These are phyloP conservation scores for Dryadomyces quercivorus DNA, from an alignment of 2,329 filamentous ascomycete genomes.

Conservation along the genomic window DNA sequence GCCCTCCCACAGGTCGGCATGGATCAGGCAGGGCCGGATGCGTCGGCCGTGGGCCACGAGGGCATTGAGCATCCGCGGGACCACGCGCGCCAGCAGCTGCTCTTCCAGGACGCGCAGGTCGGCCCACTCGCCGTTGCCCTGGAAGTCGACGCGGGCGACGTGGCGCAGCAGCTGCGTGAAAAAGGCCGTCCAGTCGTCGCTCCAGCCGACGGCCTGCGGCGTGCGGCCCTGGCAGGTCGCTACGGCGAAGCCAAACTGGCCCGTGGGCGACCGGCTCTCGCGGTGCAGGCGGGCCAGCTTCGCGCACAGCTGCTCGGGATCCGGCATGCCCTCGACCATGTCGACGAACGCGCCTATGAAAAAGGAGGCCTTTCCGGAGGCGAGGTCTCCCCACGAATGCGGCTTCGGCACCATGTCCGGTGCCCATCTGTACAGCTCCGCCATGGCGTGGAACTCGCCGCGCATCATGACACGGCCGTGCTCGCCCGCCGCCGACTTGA, in stretches of 20 bases:
- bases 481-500: background rate
- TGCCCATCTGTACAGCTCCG: slow-evolving; percentile 16
- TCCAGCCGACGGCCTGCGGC: slow-evolving; percentile 19
- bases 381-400: slow-evolving; percentile 15
- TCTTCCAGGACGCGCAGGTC: slow-evolving; percentile 16
- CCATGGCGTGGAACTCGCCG: slow-evolving; percentile 21
- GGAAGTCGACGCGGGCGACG: slow-evolving; percentile 17
- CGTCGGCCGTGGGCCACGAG: too few species aligned
- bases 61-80: slow-evolving; percentile 19
- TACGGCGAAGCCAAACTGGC: slow-evolving; percentile 24
- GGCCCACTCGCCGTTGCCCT: slow-evolving; percentile 19
- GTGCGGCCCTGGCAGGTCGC: slow-evolving; percentile 20
- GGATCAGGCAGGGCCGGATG: slow-evolving; percentile 20
- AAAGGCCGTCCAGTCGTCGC: slow-evolving; percentile 26
- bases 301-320: slow-evolving; percentile 8
- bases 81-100: slow-evolving; percentile 15
- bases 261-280: slow-evolving; percentile 13
- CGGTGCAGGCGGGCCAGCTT: slow-evolving; percentile 10
- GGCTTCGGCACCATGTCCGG: slow-evolving; percentile 19
- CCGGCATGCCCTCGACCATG: slow-evolving; percentile 14
- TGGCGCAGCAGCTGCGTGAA: slow-evolving; percentile 21
- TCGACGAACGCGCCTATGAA: slow-evolving; percentile 19
- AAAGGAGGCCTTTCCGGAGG: slow-evolving; percentile 14
- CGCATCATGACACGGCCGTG: slow-evolving; percentile 10
- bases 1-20: slow-evolving; percentile 28